Base-by-base conservation (phyloP, 345 rosid species). In the Streptanthus diversifolius region DNA sequence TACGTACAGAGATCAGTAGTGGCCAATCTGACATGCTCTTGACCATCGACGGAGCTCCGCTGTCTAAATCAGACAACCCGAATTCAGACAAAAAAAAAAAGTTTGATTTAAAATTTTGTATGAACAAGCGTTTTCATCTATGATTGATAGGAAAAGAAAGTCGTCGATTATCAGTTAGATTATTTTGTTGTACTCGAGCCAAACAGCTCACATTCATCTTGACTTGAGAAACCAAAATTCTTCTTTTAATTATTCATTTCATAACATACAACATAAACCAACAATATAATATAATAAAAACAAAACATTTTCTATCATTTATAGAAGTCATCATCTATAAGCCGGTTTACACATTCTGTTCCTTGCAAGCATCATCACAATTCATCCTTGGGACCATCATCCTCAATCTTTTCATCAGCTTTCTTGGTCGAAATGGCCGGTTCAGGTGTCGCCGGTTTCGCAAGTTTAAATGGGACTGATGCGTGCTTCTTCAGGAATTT, bases 401-500 rank as follows among this genome's bases (percentile, higher is more conserved):
- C 33, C 9, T 59, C 66, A 5, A 2, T 56, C 59, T 69, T 73
- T 29, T 79, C 70, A 55, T 68, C 74, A 37, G 60, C 35, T 56
- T 63, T 74, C 62, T 45, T 63, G 35, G 44, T 40, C 22, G 90
- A 55, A 15, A 57, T 58, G 24, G 64, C 56, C 55, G 71, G 75
- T 69, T 76, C 75, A 43, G 70, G 59, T 47, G 47, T 51, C n/a
- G 76, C 80, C 12, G 93, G 91, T 62, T 91, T 91, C 80, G 85
- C 84, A 66, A 95, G 95, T 83, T 88, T 95, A 84, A 91, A 95
- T 63, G 98, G 98, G 68, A 87, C 83, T 9, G 99, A 87, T 2
- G 99, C 98, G 14, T 95, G 83, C 52, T 88, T 90, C 88, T 92
- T 92, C 51, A 95, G 76, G 83, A 95, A 91, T 68, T 95, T 91